Conservation (phyloP, 139 green algal genomes). For the Asterochloris sp. region DNA sequence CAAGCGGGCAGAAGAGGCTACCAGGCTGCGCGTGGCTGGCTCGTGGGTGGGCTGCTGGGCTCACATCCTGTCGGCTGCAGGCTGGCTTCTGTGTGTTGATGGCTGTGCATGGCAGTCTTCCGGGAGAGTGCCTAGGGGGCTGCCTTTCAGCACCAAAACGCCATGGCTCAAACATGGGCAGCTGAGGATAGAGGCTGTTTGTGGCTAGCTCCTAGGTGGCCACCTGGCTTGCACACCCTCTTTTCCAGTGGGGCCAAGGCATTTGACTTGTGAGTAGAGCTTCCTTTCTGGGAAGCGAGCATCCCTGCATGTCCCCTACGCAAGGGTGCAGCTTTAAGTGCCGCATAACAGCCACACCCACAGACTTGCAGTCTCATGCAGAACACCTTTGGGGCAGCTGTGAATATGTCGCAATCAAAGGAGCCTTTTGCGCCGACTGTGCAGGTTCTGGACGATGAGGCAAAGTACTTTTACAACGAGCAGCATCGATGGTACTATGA, state of each 20-base stretch:
- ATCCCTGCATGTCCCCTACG: neutral
- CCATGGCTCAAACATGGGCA: no score
- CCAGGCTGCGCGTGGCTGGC: constrained; percentile 11
- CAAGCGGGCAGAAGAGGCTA: constrained; percentile 4
- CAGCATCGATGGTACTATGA: constrained; percentile 32
- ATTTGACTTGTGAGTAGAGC: neutral
- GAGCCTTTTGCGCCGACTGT: neutral
- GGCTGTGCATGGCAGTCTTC: constrained; percentile 10
- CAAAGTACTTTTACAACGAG: constrained; percentile 69
- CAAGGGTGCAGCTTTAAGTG: neutral
- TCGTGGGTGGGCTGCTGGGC: constrained; percentile 29
- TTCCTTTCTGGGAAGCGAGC: neutral
- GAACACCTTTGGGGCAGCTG: neutral
- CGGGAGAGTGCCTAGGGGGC: neutral
- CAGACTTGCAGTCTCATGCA: neutral
- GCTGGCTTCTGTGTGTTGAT: neutral
- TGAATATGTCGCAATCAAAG: neutral
- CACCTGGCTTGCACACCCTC: no score
- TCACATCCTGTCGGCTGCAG: neutral
- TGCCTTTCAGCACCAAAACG: neutral
- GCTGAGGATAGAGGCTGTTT: no score
- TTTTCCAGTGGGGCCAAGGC: no score
- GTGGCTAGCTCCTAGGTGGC: no score
- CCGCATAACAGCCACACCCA: neutral
- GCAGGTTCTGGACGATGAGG: constrained; percentile 31